phyloP scores from a whole-genome alignment of 129 eudicot species.

The Pittosporum tobira region DNA sequence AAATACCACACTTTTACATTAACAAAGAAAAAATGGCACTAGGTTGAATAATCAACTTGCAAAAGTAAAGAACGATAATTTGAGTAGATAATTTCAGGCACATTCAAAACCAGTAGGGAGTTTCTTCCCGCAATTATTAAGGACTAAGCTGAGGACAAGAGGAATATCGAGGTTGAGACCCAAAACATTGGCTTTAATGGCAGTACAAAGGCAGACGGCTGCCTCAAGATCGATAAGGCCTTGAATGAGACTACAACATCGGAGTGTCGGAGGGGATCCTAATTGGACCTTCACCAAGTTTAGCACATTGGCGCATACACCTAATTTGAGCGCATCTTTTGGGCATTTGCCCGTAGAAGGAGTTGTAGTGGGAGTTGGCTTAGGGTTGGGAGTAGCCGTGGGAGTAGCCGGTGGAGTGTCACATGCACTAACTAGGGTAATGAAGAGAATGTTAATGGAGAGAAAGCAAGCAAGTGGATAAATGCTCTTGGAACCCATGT shows the following conservation, averaged over 20 bases:
- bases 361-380: constrained; percentile 7
- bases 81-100: constrained; percentile 3
- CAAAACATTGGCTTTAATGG: constrained; percentile 42
- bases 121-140: constrained; percentile 39
- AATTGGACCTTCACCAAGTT: constrained; percentile 13
- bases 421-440: constrained; percentile 32
- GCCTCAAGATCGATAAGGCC: constrained; percentile 53
- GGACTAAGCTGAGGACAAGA: constrained; percentile 44
- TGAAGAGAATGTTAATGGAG: constrained; percentile 36
- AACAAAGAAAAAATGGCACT: too few relatives aligned
- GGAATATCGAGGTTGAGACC: constrained; percentile 53
- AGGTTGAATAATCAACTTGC: too few relatives aligned
- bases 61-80: too few relatives aligned
- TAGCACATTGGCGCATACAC: constrained; percentile 28
- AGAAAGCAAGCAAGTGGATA: constrained; percentile 29
- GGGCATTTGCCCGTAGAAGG: constrained; percentile 21
- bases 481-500: constrained; percentile 28
- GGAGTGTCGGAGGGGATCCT: constrained; percentile 30
- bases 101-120: constrained; percentile 45
- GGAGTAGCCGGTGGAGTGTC: constrained; percentile 9
- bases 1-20: too few relatives aligned
- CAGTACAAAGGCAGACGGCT: constrained; percentile 58
- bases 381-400: neutral
- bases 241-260: constrained; percentile 41
- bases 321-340: constrained; percentile 24